Evolutionary conservation across 139 green algal species (phyloP), one percentile per base, ranked within the genome.

Genomic region (Chlorella ohadii): DNA sequence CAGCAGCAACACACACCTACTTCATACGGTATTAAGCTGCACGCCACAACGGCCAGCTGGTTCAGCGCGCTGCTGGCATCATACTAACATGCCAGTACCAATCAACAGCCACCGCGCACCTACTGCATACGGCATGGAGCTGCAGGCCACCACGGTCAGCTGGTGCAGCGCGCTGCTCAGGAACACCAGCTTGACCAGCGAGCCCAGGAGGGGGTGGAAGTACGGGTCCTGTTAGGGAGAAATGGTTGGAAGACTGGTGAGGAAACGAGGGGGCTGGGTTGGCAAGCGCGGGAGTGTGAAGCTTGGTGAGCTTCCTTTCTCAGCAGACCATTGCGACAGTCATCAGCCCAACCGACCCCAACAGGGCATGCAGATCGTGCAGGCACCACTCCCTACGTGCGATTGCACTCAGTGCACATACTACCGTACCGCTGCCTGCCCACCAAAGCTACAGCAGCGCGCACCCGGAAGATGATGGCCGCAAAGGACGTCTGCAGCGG

Each of bases 81-180:
- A n/a, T n/a, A n/a, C n/a, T n/a, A n/a, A n/a, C n/a, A n/a, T 64
- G 57, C 20, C 57, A 28, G 57, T 23, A 19, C 57, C 11, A 64
- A 17, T 22, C 57, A 19, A 19, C 57, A 64, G 20, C 57, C 7
- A 19, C 4, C 57, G 61, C 63, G 31, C 63, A 44, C 67, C 94
- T 12, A 97, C 88, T 1, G 93, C 94, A 86, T 94, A 96, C 0
- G 91, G 91, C 74, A 97, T 83, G n/a, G 47, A 87, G 88, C 74
- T 90, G 39, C 86, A 76, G 1, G 82, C 3, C 11, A 81, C 88
- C 36, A 97, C 94, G 0, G 92, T 79, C 0, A 91, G 66, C 82
- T 97, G 93, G 87, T 97, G 94, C 7, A 97, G 39, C n/a, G 84
- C 93, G 19, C 75, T 85, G 36, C 82, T 81, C 4, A 95, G 90